phyloP scores from a whole-genome alignment of 352 stramenopile genomes.

The Phytophthora colocasiae region DNA sequence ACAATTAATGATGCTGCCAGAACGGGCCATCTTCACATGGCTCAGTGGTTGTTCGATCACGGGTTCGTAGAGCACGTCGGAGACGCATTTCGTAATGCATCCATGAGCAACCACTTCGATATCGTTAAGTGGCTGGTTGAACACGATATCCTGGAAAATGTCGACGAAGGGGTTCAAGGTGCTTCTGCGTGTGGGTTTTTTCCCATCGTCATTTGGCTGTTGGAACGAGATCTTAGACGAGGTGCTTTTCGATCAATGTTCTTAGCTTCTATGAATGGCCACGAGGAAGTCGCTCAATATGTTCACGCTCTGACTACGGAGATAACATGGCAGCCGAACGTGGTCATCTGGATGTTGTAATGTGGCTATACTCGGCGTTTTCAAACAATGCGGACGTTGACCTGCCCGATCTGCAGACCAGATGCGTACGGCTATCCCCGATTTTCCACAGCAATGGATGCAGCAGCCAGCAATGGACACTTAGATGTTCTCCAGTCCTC shows the following conservation, averaged over 20 bases:
- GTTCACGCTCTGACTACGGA: conserved; percentile 22
- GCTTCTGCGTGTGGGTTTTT: conserved; percentile 17
- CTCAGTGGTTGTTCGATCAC: conserved; percentile 34
- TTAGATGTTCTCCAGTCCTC: conserved; percentile 9
- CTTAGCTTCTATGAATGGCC: conserved; percentile 30
- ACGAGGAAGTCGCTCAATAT: conserved; percentile 31
- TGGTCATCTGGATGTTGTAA: conserved; percentile 31
- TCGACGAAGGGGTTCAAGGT: conserved; percentile 30
- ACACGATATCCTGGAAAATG: conserved; percentile 29
- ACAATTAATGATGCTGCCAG: conserved; percentile 33
- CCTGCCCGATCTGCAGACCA: conserved; percentile 17
- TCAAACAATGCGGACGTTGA: conserved; percentile 15
- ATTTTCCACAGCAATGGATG: conserved; percentile 20
- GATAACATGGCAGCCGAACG: conserved; percentile 27
- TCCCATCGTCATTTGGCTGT: conserved; percentile 22
- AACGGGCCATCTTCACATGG: conserved; percentile 30
- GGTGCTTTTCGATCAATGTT: conserved; percentile 25
- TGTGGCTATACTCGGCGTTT: conserved; percentile 32
- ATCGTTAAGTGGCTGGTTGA: conserved; percentile 42
- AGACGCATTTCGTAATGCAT: conserved; percentile 35
- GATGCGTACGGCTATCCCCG: conserved; percentile 13
- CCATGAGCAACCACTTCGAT: conserved; percentile 32
- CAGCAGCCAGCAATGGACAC: conserved; percentile 12
- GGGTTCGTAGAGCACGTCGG: conserved; percentile 28
- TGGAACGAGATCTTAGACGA: conserved; percentile 27